These are phyloP conservation scores for Corrigiola litoralis DNA, from an alignment of 179 eudicot genomes.

Conservation along the genomic window DNA sequence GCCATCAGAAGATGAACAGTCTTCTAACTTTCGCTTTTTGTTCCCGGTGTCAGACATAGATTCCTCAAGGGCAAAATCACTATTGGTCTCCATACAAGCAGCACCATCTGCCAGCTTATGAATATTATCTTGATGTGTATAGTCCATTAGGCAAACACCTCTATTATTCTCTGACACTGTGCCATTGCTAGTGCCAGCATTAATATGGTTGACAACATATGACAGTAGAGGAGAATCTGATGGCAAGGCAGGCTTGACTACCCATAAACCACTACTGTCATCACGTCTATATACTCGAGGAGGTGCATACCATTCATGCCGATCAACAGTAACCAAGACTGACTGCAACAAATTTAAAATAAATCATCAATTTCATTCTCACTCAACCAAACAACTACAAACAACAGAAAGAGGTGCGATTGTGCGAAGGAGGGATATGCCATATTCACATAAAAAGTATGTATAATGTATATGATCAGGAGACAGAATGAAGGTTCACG, in stretches of 20 bases:
- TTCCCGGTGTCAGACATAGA: constrained; percentile 48
- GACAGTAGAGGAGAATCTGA: constrained; percentile 52
- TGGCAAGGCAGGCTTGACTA: constrained; percentile 54
- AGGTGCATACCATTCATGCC: constrained; percentile 96
- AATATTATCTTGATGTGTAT: constrained; percentile 34
- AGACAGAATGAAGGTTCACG: neutral
- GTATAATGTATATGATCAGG: neutral
- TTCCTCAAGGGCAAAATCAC: constrained; percentile 49
- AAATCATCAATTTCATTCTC: neutral
- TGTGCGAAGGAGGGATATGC: too few species aligned
- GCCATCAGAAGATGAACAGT: constrained; percentile 58
- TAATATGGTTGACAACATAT: constrained; percentile 23
- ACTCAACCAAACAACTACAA: neutral
- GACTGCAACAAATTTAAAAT: constrained; percentile 47
- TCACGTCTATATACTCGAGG: constrained; percentile 78
- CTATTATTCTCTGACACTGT: constrained; percentile 29
- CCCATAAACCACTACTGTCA: constrained; percentile 84
- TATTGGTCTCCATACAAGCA: constrained; percentile 55
- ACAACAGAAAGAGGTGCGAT: neutral
- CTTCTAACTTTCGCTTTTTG: constrained; percentile 68
- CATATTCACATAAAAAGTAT: neutral
- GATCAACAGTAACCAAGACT: constrained; percentile 90
- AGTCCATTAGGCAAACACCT: constrained; percentile 45
- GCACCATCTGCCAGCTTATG: constrained; percentile 48
- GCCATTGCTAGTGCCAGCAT: constrained; percentile 27